phyloP scores from a whole-genome alignment of 1,284 basidiomycete genomes.

The Trichosporon coremiiforme region DNA sequence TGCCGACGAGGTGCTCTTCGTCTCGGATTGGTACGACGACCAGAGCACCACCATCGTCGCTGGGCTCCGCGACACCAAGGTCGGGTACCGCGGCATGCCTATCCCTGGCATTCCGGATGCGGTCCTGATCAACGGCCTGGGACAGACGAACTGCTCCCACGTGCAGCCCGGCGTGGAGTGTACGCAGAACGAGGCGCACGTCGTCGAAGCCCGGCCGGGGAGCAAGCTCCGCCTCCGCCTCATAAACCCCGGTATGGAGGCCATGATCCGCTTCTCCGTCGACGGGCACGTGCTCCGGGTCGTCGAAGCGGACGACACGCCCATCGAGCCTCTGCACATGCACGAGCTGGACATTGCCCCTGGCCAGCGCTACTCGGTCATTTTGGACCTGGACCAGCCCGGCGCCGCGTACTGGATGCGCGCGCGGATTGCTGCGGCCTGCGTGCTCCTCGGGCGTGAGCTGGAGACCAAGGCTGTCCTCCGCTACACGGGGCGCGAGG shows the following conservation, averaged over 20 bases:
- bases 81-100: constrained; percentile 21
- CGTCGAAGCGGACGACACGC: constrained; percentile 41
- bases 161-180: not conserved
- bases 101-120: constrained; percentile 35
- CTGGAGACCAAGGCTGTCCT: not conserved
- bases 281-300: constrained; percentile 41
- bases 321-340: constrained; percentile 33
- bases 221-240: constrained; percentile 28
- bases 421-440: constrained; percentile 33
- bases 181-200: not conserved
- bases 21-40: constrained; percentile 44
- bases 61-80: constrained; percentile 24
- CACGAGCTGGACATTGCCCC: constrained; percentile 35
- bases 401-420: constrained; percentile 50
- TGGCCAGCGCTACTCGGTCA: constrained; percentile 47
- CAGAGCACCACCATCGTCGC: constrained; percentile 35
- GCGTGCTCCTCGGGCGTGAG: not conserved
- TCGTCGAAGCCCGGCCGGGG: constrained; percentile 9
- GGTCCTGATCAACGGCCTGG: constrained; percentile 40
- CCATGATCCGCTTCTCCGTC: constrained; percentile 34
- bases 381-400: constrained; percentile 39
- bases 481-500: not conserved
- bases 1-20: constrained; percentile 35
- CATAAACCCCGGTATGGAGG: constrained; percentile 24
- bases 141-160: constrained; percentile 21